phyloP scores from a whole-genome alignment of 176 grass and related monocot genomes.

The Avena insularis region DNA sequence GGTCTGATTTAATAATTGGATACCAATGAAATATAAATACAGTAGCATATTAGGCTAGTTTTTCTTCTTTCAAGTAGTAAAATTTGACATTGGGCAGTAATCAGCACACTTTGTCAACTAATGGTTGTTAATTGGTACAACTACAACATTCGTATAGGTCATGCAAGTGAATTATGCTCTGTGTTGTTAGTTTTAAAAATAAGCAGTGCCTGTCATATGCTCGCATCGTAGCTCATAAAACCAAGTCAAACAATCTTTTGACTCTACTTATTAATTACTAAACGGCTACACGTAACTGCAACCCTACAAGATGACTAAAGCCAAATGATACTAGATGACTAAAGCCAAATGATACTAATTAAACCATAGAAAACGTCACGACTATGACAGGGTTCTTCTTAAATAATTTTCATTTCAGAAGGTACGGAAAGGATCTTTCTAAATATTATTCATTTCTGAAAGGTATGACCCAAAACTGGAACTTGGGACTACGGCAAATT shows the following conservation, averaged over 20 bases:
- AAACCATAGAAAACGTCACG: not conserved
- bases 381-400: not conserved
- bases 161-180: constrained; percentile 27
- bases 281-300: not conserved
- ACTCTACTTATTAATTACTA: constrained; percentile 4
- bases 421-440: not conserved
- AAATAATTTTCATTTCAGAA: not conserved
- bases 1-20: not conserved
- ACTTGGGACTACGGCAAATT: not conserved
- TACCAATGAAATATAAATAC: constrained; percentile 5
- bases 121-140: constrained; percentile 51
- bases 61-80: constrained; percentile 16
- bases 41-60: not conserved
- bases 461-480: not conserved
- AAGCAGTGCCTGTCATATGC: not conserved
- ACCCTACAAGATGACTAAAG: not conserved
- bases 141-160: constrained; percentile 24
- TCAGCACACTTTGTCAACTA: constrained; percentile 32
- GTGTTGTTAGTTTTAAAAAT: constrained; percentile 23
- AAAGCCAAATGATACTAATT: constrained; percentile 10
- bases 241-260: not conserved
- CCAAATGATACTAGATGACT: constrained; percentile 5
- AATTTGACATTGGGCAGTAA: constrained; percentile 18
- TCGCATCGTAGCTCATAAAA: constrained; percentile 26
- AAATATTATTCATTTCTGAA: not conserved